Conservation (phyloP, 2,329 filamentous ascomycete genomes). For the Sclerotiophoma versabilis region DNA sequence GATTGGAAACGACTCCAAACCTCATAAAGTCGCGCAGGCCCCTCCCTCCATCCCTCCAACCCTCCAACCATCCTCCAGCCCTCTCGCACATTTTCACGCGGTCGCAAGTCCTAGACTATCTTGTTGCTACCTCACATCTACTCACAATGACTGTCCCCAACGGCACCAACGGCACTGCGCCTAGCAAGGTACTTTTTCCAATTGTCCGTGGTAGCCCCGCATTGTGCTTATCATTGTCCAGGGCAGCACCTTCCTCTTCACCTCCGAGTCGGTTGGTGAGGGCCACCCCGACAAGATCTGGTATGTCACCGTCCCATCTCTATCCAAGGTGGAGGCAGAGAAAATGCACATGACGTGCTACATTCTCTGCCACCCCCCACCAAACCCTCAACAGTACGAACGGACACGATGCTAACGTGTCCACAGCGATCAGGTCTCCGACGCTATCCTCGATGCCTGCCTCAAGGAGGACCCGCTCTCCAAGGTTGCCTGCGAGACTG, state of each 20-base stretch:
- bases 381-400: constrained; percentile 4
- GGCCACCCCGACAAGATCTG: constrained; percentile 93
- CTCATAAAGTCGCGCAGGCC: constrained; percentile 43
- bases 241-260: constrained; percentile 55
- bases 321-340: neutral
- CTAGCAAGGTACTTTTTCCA: constrained; percentile 34
- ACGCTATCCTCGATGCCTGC: constrained; percentile 98
- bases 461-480: constrained; percentile 92
- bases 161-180: constrained; percentile 27
- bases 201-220: constrained; percentile 16
- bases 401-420: constrained; percentile 29
- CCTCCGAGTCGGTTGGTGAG: constrained; percentile 60
- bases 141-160: constrained; percentile 38
- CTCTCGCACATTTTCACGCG: constrained; percentile 35
- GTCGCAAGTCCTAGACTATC: constrained; percentile 51
- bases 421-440: constrained; percentile 87
- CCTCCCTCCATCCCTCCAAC: constrained; percentile 25
- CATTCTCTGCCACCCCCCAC: constrained; percentile 1
- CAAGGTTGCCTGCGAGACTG: constrained; percentile 98
- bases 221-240: constrained; percentile 29
- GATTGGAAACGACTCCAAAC: constrained; percentile 26
- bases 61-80: constrained; percentile 28
- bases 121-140: constrained; percentile 18
- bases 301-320: constrained; percentile 47
- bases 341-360: constrained; percentile 15